Evolutionary conservation across 257 asterid species (phyloP).

Genomic region (Solanum etuberosum): DNA sequence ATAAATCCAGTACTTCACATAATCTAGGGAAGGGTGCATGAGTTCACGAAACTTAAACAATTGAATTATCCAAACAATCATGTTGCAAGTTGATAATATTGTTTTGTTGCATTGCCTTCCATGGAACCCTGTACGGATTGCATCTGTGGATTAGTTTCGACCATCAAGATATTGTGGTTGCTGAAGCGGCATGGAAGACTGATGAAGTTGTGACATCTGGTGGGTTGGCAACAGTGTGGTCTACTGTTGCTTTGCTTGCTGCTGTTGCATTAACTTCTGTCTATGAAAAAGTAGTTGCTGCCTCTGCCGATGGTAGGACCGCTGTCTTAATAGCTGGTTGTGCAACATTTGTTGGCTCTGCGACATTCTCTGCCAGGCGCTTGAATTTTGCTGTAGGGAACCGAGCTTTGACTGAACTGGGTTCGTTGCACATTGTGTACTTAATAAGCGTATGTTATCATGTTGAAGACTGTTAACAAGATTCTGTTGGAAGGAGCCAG

Average conservation of each 20-base stretch:
- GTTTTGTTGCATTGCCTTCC: not conserved
- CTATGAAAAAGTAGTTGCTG: slow-evolving; percentile 45
- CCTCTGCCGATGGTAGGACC: not conserved
- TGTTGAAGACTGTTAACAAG: too few species aligned
- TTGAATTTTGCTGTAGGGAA: slow-evolving; percentile 28
- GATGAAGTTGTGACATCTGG: slow-evolving; percentile 53
- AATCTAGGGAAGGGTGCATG: not conserved
- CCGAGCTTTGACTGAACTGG: slow-evolving; percentile 45
- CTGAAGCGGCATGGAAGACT: not conserved
- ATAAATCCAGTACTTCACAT: not conserved
- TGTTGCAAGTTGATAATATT: too few species aligned
- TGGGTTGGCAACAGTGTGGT: slow-evolving; percentile 33
- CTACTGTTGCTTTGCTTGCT: slow-evolving; percentile 46
- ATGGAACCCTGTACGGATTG: not conserved
- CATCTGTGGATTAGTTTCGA: not conserved
- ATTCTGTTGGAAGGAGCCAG: too few species aligned
- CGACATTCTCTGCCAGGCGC: slow-evolving; percentile 1
- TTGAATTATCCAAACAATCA: not conserved
- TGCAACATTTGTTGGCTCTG: not conserved
- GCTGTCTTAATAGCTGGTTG: not conserved
- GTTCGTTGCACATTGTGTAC: slow-evolving; percentile 45
- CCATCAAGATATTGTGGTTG: too few species aligned
- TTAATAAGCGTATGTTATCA: too few species aligned
- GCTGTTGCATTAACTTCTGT: slow-evolving; percentile 62
- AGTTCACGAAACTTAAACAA: not conserved